phyloP scores from a whole-genome alignment of 331 rosid species.

The Phaseolus coccineus region DNA sequence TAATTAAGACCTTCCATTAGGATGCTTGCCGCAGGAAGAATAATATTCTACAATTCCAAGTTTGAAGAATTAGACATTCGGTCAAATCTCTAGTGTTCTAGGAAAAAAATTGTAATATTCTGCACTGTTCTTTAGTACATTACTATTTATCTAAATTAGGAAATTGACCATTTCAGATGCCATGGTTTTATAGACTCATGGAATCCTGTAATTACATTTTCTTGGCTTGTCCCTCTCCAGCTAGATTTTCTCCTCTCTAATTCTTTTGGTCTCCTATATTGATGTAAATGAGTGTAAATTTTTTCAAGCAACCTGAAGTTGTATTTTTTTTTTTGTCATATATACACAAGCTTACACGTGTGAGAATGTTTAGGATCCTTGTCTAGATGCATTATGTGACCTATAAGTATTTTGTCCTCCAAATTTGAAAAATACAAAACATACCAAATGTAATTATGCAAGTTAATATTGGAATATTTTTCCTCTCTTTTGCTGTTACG shows the following conservation, averaged over 20 bases:
- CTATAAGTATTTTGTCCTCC: neutral
- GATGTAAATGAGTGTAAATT: conserved; percentile 11
- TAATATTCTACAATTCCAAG: conserved; percentile 29
- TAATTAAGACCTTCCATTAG: conserved; percentile 41
- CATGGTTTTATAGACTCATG: conserved; percentile 5
- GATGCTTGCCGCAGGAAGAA: conserved; percentile 42
- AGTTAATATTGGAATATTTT: conserved; percentile 15
- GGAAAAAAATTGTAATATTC: conserved; percentile 18
- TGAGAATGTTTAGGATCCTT: neutral
- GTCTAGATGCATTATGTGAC: neutral
- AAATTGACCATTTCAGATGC: neutral
- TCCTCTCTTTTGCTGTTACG: conserved; percentile 5
- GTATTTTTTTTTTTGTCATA: neutral
- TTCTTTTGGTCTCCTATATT: conserved; percentile 21
- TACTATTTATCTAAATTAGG: conserved; percentile 20
- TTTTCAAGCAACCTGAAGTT: conserved; percentile 10
- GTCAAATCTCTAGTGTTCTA: conserved; percentile 26
- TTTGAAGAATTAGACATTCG: conserved; percentile 44
- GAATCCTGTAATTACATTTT: conserved; percentile 23
- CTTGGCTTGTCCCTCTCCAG: conserved; percentile 9
- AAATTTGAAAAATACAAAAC: neutral
- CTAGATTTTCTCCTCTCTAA: neutral
- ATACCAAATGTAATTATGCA: conserved; percentile 2
- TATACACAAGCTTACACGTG: neutral
- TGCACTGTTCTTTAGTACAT: conserved; percentile 9